Evolutionary conservation across 1,284 basidiomycete genomes (phyloP).

Genomic region (Mycena citricolor): DNA sequence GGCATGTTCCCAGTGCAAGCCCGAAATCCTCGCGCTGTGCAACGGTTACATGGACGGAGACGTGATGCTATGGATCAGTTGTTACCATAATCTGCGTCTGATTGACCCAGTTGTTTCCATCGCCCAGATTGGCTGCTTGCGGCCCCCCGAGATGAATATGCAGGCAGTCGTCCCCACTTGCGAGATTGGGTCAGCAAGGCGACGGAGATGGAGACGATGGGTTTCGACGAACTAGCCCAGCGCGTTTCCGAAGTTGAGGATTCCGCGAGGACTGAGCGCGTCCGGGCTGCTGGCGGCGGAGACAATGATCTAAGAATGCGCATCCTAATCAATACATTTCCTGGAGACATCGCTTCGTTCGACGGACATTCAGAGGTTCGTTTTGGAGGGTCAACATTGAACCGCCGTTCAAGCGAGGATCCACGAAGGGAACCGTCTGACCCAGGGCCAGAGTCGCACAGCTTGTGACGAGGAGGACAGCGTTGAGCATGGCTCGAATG

Average conservation of each 20-base stretch:
- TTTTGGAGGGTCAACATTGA: slow-evolving; percentile 17
- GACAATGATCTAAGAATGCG: slow-evolving; percentile 48
- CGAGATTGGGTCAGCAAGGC: neutral
- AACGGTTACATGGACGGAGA: neutral
- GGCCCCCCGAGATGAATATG: slow-evolving; percentile 32
- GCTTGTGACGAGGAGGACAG: slow-evolving; percentile 1
- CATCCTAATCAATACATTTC: neutral
- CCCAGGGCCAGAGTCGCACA: slow-evolving; percentile 2
- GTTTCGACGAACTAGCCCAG: slow-evolving; percentile 58
- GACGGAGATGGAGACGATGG: neutral
- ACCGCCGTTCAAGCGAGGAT: slow-evolving; percentile 13
- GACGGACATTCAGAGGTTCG: slow-evolving; percentile 15
- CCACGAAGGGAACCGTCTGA: slow-evolving; percentile 7
- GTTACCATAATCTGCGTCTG: slow-evolving; percentile 33
- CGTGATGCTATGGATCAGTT: neutral
- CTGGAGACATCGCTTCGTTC: neutral
- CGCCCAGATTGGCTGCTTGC: slow-evolving; percentile 61
- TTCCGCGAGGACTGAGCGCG: slow-evolving; percentile 54
- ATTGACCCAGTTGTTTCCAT: slow-evolving; percentile 55
- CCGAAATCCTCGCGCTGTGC: slow-evolving; percentile 45
- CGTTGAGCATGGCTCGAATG: neutral
- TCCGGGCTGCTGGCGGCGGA: slow-evolving; percentile 54
- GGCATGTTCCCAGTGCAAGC: slow-evolving; percentile 21
- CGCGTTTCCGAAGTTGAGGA: slow-evolving; percentile 59
- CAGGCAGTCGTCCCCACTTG: slow-evolving; percentile 17